Evolutionary conservation across 208 protist species (phyloP).

Genomic region (Spongospora subterranea): DNA sequence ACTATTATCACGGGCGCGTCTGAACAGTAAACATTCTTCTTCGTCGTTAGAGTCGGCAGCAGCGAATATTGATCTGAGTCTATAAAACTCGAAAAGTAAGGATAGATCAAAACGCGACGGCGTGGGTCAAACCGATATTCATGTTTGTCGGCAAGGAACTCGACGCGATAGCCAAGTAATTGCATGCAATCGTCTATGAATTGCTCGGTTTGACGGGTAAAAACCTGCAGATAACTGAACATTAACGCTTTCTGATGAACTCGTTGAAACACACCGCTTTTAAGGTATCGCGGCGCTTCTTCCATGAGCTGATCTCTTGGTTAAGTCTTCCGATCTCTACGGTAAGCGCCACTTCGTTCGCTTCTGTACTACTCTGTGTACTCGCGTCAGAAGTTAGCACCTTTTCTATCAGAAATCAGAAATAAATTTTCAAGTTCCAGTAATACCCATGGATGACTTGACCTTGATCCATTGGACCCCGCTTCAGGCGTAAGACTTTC

Average conservation of each 20-base stretch:
- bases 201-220: neutral
- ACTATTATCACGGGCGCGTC: neutral
- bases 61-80: constrained; percentile 20
- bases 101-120: too few species aligned
- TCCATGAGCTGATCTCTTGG: neutral
- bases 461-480: neutral
- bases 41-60: neutral
- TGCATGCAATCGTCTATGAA: constrained; percentile 20
- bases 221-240: neutral
- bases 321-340: neutral
- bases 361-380: neutral
- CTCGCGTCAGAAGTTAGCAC: too few species aligned
- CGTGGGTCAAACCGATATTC: constrained; percentile 9
- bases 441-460: too few species aligned
- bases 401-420: too few species aligned
- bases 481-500: neutral
- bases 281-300: constrained; percentile 24
- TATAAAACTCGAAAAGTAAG: too few species aligned
- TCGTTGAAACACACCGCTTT: neutral
- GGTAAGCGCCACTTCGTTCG: neutral
- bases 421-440: too few species aligned
- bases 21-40: neutral
- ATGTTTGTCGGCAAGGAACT: neutral
- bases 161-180: neutral
- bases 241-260: neutral